These are phyloP conservation scores for Candida ponderosae DNA, from an alignment of 805 yeast genomes.

Conservation along the genomic window DNA sequence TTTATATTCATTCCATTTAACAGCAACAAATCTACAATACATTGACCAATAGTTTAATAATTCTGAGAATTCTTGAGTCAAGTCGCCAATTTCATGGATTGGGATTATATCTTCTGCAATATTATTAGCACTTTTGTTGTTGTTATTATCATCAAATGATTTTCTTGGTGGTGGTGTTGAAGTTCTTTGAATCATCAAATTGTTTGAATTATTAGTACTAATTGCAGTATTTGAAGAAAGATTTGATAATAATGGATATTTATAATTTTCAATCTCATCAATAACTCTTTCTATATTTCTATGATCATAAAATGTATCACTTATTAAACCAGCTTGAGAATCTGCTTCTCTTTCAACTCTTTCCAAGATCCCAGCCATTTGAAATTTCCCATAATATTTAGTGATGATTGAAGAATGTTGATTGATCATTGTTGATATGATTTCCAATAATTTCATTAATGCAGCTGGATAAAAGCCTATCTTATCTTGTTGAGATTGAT, in stretches of 20 bases:
- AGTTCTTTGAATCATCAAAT: neutral
- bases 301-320: constrained; percentile 79
- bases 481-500: constrained; percentile 29
- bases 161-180: constrained; percentile 13
- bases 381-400: constrained; percentile 56
- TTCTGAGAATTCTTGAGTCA: constrained; percentile 62
- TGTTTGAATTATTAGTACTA: constrained; percentile 6
- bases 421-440: constrained; percentile 71
- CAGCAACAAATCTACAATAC: constrained; percentile 64
- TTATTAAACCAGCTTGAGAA: constrained; percentile 81
- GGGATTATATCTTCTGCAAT: constrained; percentile 28
- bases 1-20: constrained; percentile 51
- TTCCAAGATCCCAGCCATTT: constrained; percentile 59
- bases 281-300: constrained; percentile 50
- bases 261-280: constrained; percentile 48
- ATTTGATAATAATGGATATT: constrained; percentile 32
- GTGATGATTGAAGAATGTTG: constrained; percentile 81
- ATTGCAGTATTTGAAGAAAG: constrained; percentile 4
- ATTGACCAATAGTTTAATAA: constrained; percentile 83
- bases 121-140: constrained; percentile 18
- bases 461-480: constrained; percentile 54
- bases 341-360: constrained; percentile 84
- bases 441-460: constrained; percentile 67
- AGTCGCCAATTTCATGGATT: constrained; percentile 57
- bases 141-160: constrained; percentile 22